Evolutionary conservation across 2,329 filamentous ascomycete species (phyloP), one percentile per base, ranked within the genome.

Genomic region (Rhynchosporium graminicola): DNA sequence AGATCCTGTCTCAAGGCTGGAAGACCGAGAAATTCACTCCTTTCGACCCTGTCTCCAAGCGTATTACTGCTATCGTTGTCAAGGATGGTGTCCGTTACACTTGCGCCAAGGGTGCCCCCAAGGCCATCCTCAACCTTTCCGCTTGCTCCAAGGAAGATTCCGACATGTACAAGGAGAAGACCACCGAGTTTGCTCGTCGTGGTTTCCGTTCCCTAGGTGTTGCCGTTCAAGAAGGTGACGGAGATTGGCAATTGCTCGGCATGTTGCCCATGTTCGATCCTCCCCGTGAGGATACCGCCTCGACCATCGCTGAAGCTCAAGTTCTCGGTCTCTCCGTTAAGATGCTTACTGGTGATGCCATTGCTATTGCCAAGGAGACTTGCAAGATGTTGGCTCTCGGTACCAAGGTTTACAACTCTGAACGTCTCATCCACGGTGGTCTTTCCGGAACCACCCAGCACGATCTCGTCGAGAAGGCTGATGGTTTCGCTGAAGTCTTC

Each of bases 401-500:
- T 71, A 91, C 88, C 75, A 91, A 91, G 82, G 88, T 92, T 69
- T 91, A 91, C 82, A 90, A 91, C 80, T 91, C 88, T 64, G 86
- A 89, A 74, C 88, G 87, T 78, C 83, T 92, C 68, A 90, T 91
- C 71, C 86, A 90, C 78, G 87, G 88, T 78, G 88, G 88, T 80
- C 83, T 91, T 65, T 83, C 86, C 63, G 88, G 88, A 70, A 85
- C 87, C 67, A 87, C 87, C 64, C 86, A 90, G 78, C 86, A 91
- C 79, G 88, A 91, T 74, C 84, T 92, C 38, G 87, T 90, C 66
- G 88, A 91, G 83, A 91, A 90, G 81, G 92, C 92, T 67, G 92
- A 96, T 84, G 92, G 92, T 81, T 96, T 96, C 79, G 92, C 92
- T 70, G 92, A 96, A 77, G 92, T 96, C 66, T 96, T 94, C 84